Evolutionary conservation across 2,329 filamentous ascomycete genomes (phyloP).

Genomic region (Tothia fuscella): DNA sequence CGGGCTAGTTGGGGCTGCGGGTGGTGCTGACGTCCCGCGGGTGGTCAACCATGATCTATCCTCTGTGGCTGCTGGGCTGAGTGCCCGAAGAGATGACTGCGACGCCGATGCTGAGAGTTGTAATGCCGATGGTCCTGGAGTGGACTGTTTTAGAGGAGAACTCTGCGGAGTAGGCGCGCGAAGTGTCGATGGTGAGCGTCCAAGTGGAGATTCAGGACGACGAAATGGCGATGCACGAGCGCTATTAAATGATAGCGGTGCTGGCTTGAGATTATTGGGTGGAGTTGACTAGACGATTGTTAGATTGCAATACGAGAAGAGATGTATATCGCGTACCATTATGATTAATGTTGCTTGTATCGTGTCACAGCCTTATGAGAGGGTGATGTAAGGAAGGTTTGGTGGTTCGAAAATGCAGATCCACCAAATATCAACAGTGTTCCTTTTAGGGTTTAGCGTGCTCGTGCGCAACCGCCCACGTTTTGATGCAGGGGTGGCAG

Average conservation of each 20-base stretch:
- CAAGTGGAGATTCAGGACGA: conserved; percentile 28
- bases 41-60: conserved; percentile 10
- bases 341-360: too few relatives aligned
- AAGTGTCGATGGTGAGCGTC: conserved; percentile 26
- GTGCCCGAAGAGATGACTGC: background rate
- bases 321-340: too few relatives aligned
- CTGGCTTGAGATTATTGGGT: conserved; percentile 25
- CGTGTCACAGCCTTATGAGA: too few relatives aligned
- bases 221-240: conserved; percentile 33
- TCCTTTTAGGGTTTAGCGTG: too few relatives aligned
- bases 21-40: background rate
- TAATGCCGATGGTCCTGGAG: conserved; percentile 12
- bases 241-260: conserved; percentile 32
- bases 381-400: too few relatives aligned
- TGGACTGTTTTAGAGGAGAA: conserved; percentile 12
- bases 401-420: too few relatives aligned
- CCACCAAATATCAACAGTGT: too few relatives aligned
- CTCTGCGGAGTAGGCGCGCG: conserved; percentile 13
- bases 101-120: conserved; percentile 13
- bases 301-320: too few relatives aligned
- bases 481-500: too few relatives aligned
- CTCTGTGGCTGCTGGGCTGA: background rate
- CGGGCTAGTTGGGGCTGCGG: conserved; percentile 5
- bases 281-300: conserved; percentile 12
- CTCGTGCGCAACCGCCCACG: too few relatives aligned